Evolutionary conservation across 2,329 filamentous ascomycete species (phyloP).

Genomic region (Cordyceps tenuipes): DNA sequence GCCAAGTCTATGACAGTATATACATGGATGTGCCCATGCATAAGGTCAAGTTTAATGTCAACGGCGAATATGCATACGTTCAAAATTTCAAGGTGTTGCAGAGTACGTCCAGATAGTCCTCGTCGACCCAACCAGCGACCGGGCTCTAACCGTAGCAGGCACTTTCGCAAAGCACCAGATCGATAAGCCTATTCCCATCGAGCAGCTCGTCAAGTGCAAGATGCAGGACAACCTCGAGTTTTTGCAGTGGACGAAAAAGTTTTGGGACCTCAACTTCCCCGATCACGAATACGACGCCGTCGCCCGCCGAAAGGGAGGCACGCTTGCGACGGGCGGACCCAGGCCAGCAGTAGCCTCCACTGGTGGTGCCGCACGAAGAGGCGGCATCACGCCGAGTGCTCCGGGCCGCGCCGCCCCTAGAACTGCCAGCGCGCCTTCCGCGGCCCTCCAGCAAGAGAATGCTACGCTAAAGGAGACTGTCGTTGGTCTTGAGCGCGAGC

Average conservation of each 20-base stretch:
- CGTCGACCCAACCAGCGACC: background rate
- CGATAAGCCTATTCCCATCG: constrained; percentile 83
- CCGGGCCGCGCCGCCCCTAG: constrained; percentile 40
- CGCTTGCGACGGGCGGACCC: constrained; percentile 43
- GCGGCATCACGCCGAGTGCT: constrained; percentile 55
- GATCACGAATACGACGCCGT: constrained; percentile 95
- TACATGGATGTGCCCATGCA: constrained; percentile 92
- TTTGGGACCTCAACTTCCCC: constrained; percentile 97
- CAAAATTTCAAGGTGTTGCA: constrained; percentile 98
- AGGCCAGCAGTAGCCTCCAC: constrained; percentile 40
- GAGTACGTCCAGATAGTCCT: constrained; percentile 49
- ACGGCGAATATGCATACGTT: constrained; percentile 92
- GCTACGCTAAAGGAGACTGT: constrained; percentile 89
- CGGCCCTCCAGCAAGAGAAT: constrained; percentile 78
- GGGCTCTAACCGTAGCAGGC: constrained; percentile 40
- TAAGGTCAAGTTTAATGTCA: constrained; percentile 96
- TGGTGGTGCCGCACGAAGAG: constrained; percentile 41
- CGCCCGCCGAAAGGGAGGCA: constrained; percentile 69
- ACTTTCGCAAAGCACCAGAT: constrained; percentile 77
- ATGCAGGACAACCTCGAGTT: constrained; percentile 99
- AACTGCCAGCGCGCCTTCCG: constrained; percentile 49
- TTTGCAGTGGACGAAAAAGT: constrained; percentile 90
- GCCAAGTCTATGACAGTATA: constrained; percentile 98
- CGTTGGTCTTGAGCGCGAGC: constrained; percentile 85
- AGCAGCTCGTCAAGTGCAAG: constrained; percentile 90